A percentile compares a stretch with the other conserved stretches of the same genome.
phyloP scores from a whole-genome alignment of 164 flowering plant species.

The Warburgia ugandensis region DNA sequence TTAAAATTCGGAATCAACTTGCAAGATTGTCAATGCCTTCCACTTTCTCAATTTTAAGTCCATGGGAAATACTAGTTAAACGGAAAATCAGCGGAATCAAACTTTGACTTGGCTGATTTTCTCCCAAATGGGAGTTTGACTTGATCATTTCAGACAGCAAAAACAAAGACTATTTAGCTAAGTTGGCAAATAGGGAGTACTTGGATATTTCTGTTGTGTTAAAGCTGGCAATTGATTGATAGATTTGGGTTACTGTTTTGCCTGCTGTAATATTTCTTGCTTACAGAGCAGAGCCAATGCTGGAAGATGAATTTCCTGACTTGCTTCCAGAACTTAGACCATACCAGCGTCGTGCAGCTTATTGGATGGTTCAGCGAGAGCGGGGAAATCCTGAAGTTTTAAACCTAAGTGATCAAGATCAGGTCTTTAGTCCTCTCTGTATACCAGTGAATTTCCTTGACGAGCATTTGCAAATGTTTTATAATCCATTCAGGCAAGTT shows the following conservation, averaged over 20 bases:
- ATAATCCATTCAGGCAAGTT: conserved; percentile 83
- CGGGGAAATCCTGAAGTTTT: conserved; percentile 23
- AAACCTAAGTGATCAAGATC: conserved; percentile 19
- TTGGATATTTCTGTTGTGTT: not conserved
- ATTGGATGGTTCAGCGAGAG: conserved; percentile 92
- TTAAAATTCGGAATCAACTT: too few species aligned
- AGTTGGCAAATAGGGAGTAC: too few species aligned
- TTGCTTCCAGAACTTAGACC: conserved; percentile 84
- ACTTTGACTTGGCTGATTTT: too few species aligned
- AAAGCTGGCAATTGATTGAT: not conserved
- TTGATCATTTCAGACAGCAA: too few species aligned
- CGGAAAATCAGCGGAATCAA: too few species aligned
- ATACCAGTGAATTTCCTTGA: conserved; percentile 60
- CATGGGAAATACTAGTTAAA: too few species aligned
- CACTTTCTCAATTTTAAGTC: too few species aligned
- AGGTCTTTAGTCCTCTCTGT: conserved; percentile 50
- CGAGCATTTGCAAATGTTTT: conserved; percentile 52
- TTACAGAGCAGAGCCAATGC: conserved; percentile 55
- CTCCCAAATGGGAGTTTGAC: too few species aligned
- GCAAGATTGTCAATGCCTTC: too few species aligned
- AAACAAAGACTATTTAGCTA: too few species aligned
- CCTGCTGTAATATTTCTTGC: conserved; percentile 1
- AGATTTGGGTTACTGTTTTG: not conserved
- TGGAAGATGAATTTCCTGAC: conserved; percentile 61
- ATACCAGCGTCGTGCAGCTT: conserved; percentile 91